phyloP scores from a whole-genome alignment of 2,329 filamentous ascomycete species.

The Penicillium aurantiogriseum region DNA sequence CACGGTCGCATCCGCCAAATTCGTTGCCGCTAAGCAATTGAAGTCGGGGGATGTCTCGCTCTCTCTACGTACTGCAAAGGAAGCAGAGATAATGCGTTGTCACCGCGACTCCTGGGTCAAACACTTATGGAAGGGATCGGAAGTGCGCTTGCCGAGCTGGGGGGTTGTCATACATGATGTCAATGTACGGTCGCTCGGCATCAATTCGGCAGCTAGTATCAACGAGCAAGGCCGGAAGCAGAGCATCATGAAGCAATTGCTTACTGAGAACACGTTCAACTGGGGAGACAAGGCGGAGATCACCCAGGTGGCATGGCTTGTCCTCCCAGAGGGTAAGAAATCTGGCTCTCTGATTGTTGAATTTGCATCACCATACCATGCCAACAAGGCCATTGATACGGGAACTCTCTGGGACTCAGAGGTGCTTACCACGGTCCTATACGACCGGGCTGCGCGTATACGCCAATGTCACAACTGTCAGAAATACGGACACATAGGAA shows the following conservation, averaged over 20 bases:
- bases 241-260: not conserved
- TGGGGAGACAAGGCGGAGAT: not conserved
- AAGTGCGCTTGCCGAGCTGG: not conserved
- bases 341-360: not conserved
- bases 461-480: not conserved
- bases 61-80: not conserved
- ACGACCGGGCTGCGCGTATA: not conserved
- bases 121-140: not conserved
- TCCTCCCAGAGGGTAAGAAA: not conserved
- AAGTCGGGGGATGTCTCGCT: not conserved
- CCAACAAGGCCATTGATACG: not conserved
- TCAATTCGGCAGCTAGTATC: not conserved
- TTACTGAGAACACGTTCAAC: not conserved
- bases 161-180: not conserved
- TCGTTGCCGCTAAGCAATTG: not conserved
- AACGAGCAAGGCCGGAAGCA: not conserved
- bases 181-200: not conserved
- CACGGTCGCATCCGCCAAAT: too few species aligned
- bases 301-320: not conserved
- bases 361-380: not conserved
- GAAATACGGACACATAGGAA: not conserved
- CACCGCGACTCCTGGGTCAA: not conserved
- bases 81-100: not conserved
- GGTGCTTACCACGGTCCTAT: not conserved
- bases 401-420: not conserved